Evolutionary conservation across 1,139 yeast genomes (phyloP), one percentile per base, ranked within the genome.

Genomic region (Taiozyma onychis): DNA sequence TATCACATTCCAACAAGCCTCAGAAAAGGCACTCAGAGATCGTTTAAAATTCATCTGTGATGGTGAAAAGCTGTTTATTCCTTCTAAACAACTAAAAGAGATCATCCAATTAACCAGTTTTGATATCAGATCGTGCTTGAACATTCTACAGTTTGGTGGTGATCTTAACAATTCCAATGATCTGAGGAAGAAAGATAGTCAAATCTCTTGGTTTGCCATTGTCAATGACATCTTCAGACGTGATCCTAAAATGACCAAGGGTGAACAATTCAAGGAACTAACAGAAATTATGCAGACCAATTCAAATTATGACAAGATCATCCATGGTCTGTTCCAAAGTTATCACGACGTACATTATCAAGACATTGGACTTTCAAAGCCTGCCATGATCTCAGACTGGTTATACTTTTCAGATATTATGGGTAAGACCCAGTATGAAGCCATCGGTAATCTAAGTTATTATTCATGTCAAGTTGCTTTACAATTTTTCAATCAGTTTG

Each of bases 121-220:
- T 43, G 99, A 93, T 67, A 75, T 93, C 34, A 73, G 99, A 58
- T 88, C 91, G 39, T 86, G 97, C 64, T 73, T 93, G 46, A 93
- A 93, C 63, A 79, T 85, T 59, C 67, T 93, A 42, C 99, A 93
- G 60, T 90, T 91, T 45, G 67, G 64, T n/a, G 65, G 65, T 3
- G 54, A 55, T 4, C 52, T 53, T 11, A 57, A 51, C 11, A 53
- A 52, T 27, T 52, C 54, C 6, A 54, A 61, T 16, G 64, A 59
- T 22, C 51, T 60, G 16, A 54, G 66, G 10, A 65, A 66, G 37
- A 83, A 82, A 62, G 91, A 85, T 63, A 57, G 72, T 13, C 81
- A 78, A 48, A 57, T 80, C 41, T 62, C 72, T 5, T 85, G 93
- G 93, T 85, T 74, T 62, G 66, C 75, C 13, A 64, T 83, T 49